Evolutionary conservation across 176 grass and related monocot species (phyloP), one percentile per base, ranked within the genome.

Genomic region (Avena sativa): DNA sequence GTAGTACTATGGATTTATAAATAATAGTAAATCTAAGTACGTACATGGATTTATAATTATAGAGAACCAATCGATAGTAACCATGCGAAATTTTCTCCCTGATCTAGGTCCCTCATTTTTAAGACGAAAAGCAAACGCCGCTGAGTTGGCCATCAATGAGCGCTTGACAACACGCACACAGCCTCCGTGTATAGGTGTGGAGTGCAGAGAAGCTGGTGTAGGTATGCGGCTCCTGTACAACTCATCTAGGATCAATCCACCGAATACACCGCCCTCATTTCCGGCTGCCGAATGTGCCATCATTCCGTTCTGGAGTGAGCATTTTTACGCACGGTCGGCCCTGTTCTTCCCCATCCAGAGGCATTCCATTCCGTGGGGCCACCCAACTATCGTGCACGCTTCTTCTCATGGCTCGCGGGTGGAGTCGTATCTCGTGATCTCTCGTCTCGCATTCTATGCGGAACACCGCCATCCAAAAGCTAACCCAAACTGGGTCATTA

Each of bases 191-290:
- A 7, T 58, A 17, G 17, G 56, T 6, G 64, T 30, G 11, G 25
- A 34, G 32, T 34, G 0, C 32, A 17, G 64, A 36, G 64, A 68
- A 15, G 28, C 6, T 68, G 64, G 30, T 68, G 64, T 68, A 68
- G 32, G 65, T 72, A 63, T 26, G 21, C 19, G 69, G 38, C 19
- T 36, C 52, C 12, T 43, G 53, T 32, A 9, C 61, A 34, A 64
- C 8, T 49, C 85, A 38, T 73, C 43, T 8, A 44, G 8, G 43
- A 44, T 44, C 43, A 8, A 44, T 44, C 67, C 84, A 78, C 85
- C 65, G 8, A 86, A 80, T 80, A 80, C 85, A 21, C 52, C 65
- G 53, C 66, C 84, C 79, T 86, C 49, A 86, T 86, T 79, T 46
- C 17, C 56, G 17, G 83, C 85, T 65, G 83, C 85, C 85, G 77